Percentiles rank a stretch among this genome's conserved stretches.
Conservation (phyloP, 345 rosid species). For the Syzygium aqueum region DNA sequence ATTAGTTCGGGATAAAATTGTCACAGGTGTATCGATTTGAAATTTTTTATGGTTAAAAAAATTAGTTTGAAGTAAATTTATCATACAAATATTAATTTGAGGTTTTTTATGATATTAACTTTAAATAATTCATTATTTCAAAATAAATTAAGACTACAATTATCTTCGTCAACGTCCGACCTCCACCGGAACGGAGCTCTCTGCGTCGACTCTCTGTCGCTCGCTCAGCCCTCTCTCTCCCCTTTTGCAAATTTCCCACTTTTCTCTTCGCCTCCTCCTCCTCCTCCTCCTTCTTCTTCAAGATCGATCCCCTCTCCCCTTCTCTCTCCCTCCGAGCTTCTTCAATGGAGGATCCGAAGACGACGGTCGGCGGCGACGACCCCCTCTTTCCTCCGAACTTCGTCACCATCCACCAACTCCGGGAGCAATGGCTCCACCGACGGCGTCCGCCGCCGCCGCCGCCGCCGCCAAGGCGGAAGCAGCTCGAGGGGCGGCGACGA, state of each 20-base stretch:
- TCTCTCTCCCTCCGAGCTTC: neutral
- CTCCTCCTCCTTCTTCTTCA: too few relatives aligned
- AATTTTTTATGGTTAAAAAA: too few relatives aligned
- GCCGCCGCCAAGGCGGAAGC: neutral
- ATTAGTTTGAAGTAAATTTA: too few relatives aligned
- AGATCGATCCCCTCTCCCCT: neutral
- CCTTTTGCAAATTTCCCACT: neutral
- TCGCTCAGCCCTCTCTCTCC: neutral
- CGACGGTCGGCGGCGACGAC: neutral
- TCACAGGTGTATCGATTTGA: too few relatives aligned
- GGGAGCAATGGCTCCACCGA: slow-evolving; percentile 5
- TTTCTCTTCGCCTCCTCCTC: neutral
- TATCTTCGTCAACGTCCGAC: neutral
- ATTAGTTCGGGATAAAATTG: too few relatives aligned
- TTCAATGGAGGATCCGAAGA: slow-evolving; percentile 8
- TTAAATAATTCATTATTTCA: too few relatives aligned
- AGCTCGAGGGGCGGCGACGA: neutral
- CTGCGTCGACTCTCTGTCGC: neutral
- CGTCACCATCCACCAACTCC: slow-evolving; percentile 15
- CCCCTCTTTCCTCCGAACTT: slow-evolving; percentile 8
- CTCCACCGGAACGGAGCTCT: neutral
- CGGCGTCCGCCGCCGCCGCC: neutral
- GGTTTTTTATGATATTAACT: too few relatives aligned
- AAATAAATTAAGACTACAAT: neutral
- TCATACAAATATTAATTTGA: too few relatives aligned